phyloP scores from a whole-genome alignment of 2,329 filamentous ascomycete genomes.

The Phialemonium atrogriseum region DNA sequence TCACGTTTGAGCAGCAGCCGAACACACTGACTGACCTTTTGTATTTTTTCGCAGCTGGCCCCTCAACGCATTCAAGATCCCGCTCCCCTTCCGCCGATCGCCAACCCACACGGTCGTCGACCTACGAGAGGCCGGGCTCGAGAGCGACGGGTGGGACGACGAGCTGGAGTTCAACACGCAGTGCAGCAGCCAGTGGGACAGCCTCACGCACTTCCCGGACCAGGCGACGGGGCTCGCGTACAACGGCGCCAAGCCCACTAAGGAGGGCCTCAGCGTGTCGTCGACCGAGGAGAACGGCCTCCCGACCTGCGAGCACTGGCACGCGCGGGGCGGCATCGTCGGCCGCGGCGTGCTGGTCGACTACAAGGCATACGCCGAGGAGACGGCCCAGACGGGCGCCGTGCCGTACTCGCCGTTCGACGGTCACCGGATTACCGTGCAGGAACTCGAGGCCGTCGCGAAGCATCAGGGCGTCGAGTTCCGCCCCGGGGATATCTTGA shows the following conservation, averaged over 20 bases:
- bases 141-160: constrained; percentile 33
- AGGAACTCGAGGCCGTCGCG: constrained; percentile 50
- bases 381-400: constrained; percentile 34
- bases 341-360: constrained; percentile 50
- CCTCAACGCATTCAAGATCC: constrained; percentile 30
- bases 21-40: not conserved
- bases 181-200: constrained; percentile 48
- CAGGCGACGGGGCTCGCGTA: constrained; percentile 35
- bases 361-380: constrained; percentile 29
- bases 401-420: constrained; percentile 41
- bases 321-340: constrained; percentile 40
- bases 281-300: constrained; percentile 13
- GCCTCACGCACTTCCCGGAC: constrained; percentile 38
- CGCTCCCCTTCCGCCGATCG: constrained; percentile 23
- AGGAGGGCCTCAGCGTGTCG: constrained; percentile 19
- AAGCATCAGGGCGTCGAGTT: constrained; percentile 54
- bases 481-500: constrained; percentile 54
- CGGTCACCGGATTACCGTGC: constrained; percentile 42
- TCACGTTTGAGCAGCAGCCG: not conserved
- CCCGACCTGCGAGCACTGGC: constrained; percentile 32
- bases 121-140: constrained; percentile 21
- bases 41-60: constrained; percentile 26
- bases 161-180: constrained; percentile 49
- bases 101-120: constrained; percentile 27
- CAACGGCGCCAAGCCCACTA: constrained; percentile 35